Evolutionary conservation across 73 alveolate genomes (phyloP), one percentile per base, ranked within the genome.

Genomic region (Tetrahymena thermophila): DNA sequence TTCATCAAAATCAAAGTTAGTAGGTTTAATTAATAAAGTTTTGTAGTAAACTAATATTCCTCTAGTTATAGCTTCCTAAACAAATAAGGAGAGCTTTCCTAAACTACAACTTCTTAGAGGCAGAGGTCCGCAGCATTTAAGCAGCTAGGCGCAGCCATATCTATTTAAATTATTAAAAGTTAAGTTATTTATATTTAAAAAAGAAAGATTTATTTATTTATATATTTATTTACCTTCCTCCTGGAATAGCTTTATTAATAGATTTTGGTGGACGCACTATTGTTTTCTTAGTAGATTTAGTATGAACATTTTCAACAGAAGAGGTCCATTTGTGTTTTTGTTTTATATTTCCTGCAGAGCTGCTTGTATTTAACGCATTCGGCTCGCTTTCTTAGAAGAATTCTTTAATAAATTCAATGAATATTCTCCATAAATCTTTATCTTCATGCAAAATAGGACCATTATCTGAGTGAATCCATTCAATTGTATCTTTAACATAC

Each of bases 71-170:
- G 97, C 97, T 89, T 95, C 97, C 25, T 95, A 95, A 71, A 95
- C 94, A 58, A 95, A 84, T 10, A 95, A 35, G 35, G 95, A 85
- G 43, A 95, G 93, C 10, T 85, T 56, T 0, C 97, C 97, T 35
- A 95, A 14, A 10, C 95, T 43, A 44, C 97, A 95, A 19, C 93
- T 50, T 93, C 97, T 95, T 34, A 95, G 44, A 56, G 93, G 94
- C 89, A 95, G 35, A 23, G 97, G 97, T 10, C 97, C 97, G 55
- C 97, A 95, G 44, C 97, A 95, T 89, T 95, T 95, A n/a, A 95
- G 84, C 15, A 95, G 44, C 23, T 95, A 44, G 5, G 97, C 97
- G 34, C 97, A 95, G 34, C 97, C 97, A 89, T 95, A 95, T 89
- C 94, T 71, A 5, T 71, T 71, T 28, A 19, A 71, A 71, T 28